Conservation (phyloP, 352 stramenopile genomes). For the Phytophthora citrophthora region DNA sequence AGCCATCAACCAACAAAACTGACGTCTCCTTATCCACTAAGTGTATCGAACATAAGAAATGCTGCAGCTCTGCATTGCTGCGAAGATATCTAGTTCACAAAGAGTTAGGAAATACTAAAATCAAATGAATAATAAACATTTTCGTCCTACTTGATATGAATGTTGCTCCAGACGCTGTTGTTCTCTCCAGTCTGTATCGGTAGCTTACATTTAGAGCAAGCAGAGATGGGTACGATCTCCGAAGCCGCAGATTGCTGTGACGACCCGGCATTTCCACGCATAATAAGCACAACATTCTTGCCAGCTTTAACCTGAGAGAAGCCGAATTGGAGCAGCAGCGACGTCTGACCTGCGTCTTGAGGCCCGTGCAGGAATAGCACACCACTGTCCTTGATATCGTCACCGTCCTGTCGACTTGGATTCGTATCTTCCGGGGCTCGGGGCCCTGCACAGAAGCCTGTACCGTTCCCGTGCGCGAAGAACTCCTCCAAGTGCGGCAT, state of each 20-base stretch:
- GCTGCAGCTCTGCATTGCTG: constrained; percentile 53
- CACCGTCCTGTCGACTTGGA: constrained; percentile 1
- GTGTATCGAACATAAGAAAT: constrained; percentile 68
- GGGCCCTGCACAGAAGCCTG: constrained; percentile 23
- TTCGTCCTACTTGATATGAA: constrained; percentile 64
- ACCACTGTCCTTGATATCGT: constrained; percentile 12
- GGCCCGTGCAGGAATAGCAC: constrained; percentile 60
- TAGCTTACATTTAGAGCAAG: constrained; percentile 47
- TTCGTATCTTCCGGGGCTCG: constrained; percentile 8
- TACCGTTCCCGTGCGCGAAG: constrained; percentile 60
- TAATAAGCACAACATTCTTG: constrained; percentile 56
- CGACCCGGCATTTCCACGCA: constrained; percentile 39
- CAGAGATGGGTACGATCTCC: constrained; percentile 45
- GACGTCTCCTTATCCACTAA: constrained; percentile 50
- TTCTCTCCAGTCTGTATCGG: constrained; percentile 57
- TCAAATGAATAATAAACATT: not conserved
- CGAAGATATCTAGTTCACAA: constrained; percentile 45
- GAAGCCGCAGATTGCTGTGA: constrained; percentile 24
- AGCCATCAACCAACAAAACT: constrained; percentile 62
- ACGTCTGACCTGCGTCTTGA: constrained; percentile 52
- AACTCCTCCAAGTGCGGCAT: constrained; percentile 61
- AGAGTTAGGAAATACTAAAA: no score
- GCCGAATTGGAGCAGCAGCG: constrained; percentile 67
- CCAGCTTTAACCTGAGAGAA: constrained; percentile 57
- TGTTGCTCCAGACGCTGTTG: constrained; percentile 53